phyloP scores from a whole-genome alignment of 805 yeast species.

The Myxozyma vanderwaltii region DNA sequence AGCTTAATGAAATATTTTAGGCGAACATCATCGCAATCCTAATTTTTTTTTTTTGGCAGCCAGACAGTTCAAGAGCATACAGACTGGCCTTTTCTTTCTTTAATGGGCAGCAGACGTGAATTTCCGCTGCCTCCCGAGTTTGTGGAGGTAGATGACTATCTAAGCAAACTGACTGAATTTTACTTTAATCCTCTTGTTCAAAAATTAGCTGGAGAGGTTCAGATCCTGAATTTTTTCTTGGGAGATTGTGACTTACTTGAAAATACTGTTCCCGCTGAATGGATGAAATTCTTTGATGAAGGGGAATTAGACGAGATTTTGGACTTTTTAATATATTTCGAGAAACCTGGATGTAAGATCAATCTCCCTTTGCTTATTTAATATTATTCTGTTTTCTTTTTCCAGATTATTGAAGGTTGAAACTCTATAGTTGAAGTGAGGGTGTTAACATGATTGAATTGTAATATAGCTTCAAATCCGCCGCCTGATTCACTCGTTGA shows the following conservation, averaged over 20 bases:
- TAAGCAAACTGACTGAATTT: constrained; percentile 13
- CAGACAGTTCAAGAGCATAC: not conserved
- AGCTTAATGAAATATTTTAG: constrained; percentile 9
- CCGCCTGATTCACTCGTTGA: constrained; percentile 22
- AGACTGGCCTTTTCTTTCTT: not conserved
- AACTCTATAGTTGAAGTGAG: too few relatives aligned
- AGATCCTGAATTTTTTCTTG: constrained; percentile 31
- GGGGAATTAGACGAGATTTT: constrained; percentile 17
- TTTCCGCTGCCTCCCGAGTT: constrained; percentile 31
- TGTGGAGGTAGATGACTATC: constrained; percentile 24
- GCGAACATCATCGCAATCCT: not conserved
- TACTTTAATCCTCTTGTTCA: constrained; percentile 31
- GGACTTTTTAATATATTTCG: constrained; percentile 18
- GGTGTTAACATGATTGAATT: too few relatives aligned
- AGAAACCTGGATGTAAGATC: not conserved
- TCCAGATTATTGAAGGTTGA: not conserved
- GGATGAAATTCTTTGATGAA: constrained; percentile 28
- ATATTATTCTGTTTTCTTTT: not conserved
- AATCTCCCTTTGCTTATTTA: too few relatives aligned
- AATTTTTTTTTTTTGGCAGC: not conserved
- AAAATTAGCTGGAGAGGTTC: constrained; percentile 23
- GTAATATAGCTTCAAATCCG: not conserved
- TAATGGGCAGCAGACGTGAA: not conserved
- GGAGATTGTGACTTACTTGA: constrained; percentile 24
- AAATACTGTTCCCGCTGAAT: constrained; percentile 20